phyloP scores from a whole-genome alignment of 2,329 filamentous ascomycete species.

The Fusarium acutatum region DNA sequence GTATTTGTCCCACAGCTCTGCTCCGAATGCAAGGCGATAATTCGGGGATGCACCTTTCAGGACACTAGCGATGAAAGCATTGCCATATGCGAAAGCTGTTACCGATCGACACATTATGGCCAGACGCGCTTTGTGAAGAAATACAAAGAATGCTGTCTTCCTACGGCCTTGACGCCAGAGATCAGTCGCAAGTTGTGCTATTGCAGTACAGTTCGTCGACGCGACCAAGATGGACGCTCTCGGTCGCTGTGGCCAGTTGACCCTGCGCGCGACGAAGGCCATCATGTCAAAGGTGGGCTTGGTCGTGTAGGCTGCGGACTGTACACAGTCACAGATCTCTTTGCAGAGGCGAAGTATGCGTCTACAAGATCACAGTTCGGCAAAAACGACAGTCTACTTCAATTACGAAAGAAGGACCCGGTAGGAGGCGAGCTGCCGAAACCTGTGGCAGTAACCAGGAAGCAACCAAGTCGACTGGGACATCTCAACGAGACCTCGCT shows the following conservation, averaged over 20 bases:
- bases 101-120: constrained; percentile 42
- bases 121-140: constrained; percentile 41
- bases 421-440: background rate
- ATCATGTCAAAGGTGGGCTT: constrained; percentile 20
- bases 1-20: constrained; percentile 33
- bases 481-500: constrained; percentile 13
- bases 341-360: constrained; percentile 39
- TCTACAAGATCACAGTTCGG: constrained; percentile 12
- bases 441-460: background rate
- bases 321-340: constrained; percentile 16
- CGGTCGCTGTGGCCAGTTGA: constrained; percentile 32
- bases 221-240: constrained; percentile 24
- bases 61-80: constrained; percentile 4
- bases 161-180: constrained; percentile 35
- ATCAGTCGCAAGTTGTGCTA: constrained; percentile 40
- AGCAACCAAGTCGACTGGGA: background rate
- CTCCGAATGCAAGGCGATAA: constrained; percentile 21
- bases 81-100: constrained; percentile 48
- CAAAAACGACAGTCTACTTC: constrained; percentile 8
- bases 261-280: background rate
- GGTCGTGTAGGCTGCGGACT: constrained; percentile 7
- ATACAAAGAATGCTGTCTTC: constrained; percentile 47
- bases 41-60: constrained; percentile 40
- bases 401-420: background rate
- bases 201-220: constrained; percentile 31